These are phyloP conservation scores for Phytophthora crassamura DNA, from an alignment of 352 stramenopile species.

Conservation along the genomic window DNA sequence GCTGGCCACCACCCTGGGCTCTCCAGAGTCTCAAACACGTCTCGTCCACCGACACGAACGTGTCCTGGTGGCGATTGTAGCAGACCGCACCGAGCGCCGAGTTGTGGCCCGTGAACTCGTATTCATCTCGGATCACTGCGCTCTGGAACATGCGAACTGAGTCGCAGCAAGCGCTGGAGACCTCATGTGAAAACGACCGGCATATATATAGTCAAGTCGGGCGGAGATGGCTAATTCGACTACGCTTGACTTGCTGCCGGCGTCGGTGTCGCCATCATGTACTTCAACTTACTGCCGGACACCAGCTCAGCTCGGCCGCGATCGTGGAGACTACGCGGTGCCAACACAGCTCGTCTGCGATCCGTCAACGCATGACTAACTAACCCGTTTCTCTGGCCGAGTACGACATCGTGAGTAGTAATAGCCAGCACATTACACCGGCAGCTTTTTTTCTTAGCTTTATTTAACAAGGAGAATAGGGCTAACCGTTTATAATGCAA, in stretches of 20 bases:
- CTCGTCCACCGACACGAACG: constrained; percentile 69
- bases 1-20: constrained; percentile 29
- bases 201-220: constrained; percentile 13
- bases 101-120: constrained; percentile 64
- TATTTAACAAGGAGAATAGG: too few species aligned
- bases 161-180: background rate
- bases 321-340: background rate
- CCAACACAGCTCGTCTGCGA: background rate
- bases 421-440: too few species aligned
- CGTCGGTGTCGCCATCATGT: background rate
- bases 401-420: too few species aligned
- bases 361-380: background rate
- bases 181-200: constrained; percentile 13
- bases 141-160: constrained; percentile 60
- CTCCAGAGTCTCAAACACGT: constrained; percentile 58
- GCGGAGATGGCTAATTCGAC: background rate
- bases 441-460: too few species aligned
- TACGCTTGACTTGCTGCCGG: background rate
- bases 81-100: constrained; percentile 63
- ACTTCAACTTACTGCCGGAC: background rate
- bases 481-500: too few species aligned
- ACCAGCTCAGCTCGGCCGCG: background rate
- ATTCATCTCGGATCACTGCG: constrained; percentile 73
- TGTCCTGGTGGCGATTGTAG: constrained; percentile 74
- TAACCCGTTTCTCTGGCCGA: background rate